A percentile compares a stretch with the other conserved stretches of the same genome.
Evolutionary conservation across 2,329 filamentous ascomycete species (phyloP).

Genomic region (Cladosporium phlei): DNA sequence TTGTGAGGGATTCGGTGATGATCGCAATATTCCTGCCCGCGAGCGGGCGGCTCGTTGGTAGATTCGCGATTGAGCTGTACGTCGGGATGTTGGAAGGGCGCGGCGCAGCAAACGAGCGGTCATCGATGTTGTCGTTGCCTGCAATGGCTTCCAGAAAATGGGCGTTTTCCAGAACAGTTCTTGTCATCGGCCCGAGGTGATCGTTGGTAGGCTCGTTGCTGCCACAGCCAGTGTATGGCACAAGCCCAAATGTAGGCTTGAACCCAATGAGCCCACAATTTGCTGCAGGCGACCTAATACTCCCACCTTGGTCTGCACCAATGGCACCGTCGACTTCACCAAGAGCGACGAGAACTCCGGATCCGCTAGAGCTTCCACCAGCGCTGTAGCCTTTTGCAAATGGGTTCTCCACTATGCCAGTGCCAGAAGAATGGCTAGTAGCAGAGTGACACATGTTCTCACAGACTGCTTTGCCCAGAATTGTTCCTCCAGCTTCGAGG

Average conservation of each 20-base stretch:
- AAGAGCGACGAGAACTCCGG: constrained; percentile 40
- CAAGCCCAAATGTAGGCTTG: constrained; percentile 48
- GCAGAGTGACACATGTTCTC: constrained; percentile 40
- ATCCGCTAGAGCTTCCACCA: constrained; percentile 46
- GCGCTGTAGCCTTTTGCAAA: constrained; percentile 42
- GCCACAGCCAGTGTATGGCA: constrained; percentile 48
- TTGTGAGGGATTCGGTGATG: constrained; percentile 40
- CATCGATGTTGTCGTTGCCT: constrained; percentile 48
- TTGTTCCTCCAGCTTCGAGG: constrained; percentile 40
- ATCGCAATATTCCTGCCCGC: constrained; percentile 37
- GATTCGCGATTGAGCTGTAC: constrained; percentile 20
- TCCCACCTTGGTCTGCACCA: constrained; percentile 38
- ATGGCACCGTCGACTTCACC: constrained; percentile 36
- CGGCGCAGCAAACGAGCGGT: constrained; percentile 31
- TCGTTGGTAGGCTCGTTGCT: constrained; percentile 42
- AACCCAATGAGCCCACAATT: constrained; percentile 35
- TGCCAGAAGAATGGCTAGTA: constrained; percentile 21
- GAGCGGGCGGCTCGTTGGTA: constrained; percentile 20
- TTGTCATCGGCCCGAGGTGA: constrained; percentile 45
- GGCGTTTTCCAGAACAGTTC: constrained; percentile 41
- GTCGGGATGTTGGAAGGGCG: constrained; percentile 23
- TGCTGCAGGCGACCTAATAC: constrained; percentile 35
- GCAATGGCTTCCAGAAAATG: constrained; percentile 43
- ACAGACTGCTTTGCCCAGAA: constrained; percentile 45
- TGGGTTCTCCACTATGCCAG: constrained; percentile 39